These are phyloP conservation scores for Juncus effusus DNA, from an alignment of 176 grass and related monocot species.

Conservation along the genomic window DNA sequence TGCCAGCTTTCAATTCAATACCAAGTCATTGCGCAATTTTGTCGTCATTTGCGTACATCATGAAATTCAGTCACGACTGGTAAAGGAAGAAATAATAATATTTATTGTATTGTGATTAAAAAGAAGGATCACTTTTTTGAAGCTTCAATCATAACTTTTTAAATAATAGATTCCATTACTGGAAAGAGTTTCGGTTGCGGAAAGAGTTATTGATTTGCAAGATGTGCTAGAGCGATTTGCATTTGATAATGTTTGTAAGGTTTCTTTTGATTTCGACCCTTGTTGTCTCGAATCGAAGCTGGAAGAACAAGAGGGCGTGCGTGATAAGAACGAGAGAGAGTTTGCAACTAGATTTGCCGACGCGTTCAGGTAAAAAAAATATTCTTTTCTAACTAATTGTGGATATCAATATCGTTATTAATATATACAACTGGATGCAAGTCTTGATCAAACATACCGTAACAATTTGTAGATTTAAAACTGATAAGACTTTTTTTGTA, in stretches of 20 bases:
- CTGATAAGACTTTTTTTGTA: not conserved
- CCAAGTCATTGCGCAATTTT: constrained; percentile 52
- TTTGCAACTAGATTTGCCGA: constrained; percentile 35
- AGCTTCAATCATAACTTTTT: too few species aligned
- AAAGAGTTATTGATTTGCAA: constrained; percentile 39
- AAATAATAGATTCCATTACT: constrained; percentile 38
- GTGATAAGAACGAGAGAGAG: not conserved
- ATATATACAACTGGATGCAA: too few species aligned
- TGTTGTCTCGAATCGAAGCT: constrained; percentile 24
- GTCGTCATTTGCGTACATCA: constrained; percentile 50
- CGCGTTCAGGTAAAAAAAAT: constrained; percentile 31
- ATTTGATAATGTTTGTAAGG: constrained; percentile 1
- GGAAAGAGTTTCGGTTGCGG: not conserved
- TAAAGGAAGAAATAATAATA: too few species aligned
- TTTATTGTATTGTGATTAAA: too few species aligned
- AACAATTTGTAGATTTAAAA: not conserved
- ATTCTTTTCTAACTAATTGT: not conserved
- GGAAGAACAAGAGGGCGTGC: not conserved
- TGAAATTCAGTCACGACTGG: constrained; percentile 49
- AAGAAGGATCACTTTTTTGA: too few species aligned
- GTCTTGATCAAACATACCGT: too few species aligned
- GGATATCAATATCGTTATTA: not conserved
- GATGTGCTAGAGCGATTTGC: constrained; percentile 59
- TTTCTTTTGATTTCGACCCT: constrained; percentile 61
- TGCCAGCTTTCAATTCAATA: constrained; percentile 75